Evolutionary conservation across 805 yeast genomes (phyloP).

Genomic region (Scheffersomyces amazonensis): DNA sequence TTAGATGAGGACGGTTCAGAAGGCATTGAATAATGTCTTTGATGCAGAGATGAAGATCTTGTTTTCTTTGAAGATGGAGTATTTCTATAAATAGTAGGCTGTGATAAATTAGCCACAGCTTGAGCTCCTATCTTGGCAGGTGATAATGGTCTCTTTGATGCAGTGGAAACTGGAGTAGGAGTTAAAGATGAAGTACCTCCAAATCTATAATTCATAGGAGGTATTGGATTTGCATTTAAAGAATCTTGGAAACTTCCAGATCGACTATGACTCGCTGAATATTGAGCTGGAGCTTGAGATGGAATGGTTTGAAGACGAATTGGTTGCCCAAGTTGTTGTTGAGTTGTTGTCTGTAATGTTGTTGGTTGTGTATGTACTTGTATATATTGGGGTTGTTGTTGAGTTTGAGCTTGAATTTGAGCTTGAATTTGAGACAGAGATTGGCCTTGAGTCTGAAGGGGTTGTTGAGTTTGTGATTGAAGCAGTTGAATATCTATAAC

Average conservation of each 20-base stretch:
- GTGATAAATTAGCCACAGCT: conserved; percentile 54
- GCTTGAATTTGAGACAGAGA: conserved; percentile 3
- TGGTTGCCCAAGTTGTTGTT: conserved; percentile 6
- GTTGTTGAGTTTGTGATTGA: not conserved
- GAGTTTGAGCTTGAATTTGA: conserved; percentile 5
- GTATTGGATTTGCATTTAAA: conserved; percentile 25
- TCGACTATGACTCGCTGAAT: conserved; percentile 2
- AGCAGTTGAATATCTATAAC: conserved; percentile 12
- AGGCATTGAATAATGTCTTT: conserved; percentile 44
- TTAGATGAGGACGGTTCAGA: conserved; percentile 14
- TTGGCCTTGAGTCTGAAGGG: conserved; percentile 5
- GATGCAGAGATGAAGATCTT: conserved; percentile 23
- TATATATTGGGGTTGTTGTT: conserved; percentile 5
- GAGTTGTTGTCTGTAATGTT: not conserved
- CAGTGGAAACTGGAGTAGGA: conserved; percentile 5
- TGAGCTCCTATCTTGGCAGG: conserved; percentile 74
- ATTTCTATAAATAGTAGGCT: conserved; percentile 24
- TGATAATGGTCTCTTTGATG: conserved; percentile 45
- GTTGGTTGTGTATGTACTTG: conserved; percentile 9
- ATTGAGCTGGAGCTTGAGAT: conserved; percentile 9
- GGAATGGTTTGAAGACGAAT: conserved; percentile 2
- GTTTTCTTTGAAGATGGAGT: conserved; percentile 9
- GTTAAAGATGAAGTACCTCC: conserved; percentile 22
- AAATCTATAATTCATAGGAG: conserved; percentile 35
- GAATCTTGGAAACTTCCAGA: conserved; percentile 11